Percentiles rank a stretch among this genome's conserved stretches.
phyloP scores from a whole-genome alignment of 2,329 filamentous ascomycete genomes.

The Drechslera avenae region DNA sequence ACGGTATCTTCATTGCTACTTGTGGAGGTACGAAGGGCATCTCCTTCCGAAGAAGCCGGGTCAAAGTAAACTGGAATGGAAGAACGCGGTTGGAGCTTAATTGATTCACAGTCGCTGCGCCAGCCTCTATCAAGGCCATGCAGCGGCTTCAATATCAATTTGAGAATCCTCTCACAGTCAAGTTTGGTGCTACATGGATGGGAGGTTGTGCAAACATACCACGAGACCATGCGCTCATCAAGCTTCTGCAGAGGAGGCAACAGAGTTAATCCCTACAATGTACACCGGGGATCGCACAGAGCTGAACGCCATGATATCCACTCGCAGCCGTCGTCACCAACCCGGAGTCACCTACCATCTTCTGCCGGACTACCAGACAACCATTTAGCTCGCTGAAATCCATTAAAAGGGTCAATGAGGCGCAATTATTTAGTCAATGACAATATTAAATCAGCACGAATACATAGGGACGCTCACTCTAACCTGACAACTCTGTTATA shows the following conservation, averaged over 20 bases:
- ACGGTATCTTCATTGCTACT: not conserved
- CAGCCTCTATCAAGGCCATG: not conserved
- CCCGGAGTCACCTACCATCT: no score
- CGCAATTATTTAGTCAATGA: no score
- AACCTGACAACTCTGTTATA: no score
- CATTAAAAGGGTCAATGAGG: no score
- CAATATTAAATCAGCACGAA: no score
- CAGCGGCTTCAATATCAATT: not conserved
- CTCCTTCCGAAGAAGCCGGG: not conserved
- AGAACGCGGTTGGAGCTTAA: not conserved
- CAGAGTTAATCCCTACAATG: constrained; percentile 12
- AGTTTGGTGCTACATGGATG: not conserved
- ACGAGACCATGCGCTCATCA: constrained; percentile 1
- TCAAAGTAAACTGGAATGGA: not conserved
- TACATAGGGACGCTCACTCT: no score
- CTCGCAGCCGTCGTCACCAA: no score
- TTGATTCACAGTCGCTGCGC: not conserved
- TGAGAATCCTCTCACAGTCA: not conserved
- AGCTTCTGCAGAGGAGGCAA: constrained; percentile 4
- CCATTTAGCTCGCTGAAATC: no score
- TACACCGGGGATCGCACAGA: constrained; percentile 5
- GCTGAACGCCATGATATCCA: no score
- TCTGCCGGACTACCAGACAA: no score
- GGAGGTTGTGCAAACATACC: not conserved
- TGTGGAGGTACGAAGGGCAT: not conserved